Conservation (phyloP, 345 rosid genomes). For the Arabidopsis thaliana region DNA sequence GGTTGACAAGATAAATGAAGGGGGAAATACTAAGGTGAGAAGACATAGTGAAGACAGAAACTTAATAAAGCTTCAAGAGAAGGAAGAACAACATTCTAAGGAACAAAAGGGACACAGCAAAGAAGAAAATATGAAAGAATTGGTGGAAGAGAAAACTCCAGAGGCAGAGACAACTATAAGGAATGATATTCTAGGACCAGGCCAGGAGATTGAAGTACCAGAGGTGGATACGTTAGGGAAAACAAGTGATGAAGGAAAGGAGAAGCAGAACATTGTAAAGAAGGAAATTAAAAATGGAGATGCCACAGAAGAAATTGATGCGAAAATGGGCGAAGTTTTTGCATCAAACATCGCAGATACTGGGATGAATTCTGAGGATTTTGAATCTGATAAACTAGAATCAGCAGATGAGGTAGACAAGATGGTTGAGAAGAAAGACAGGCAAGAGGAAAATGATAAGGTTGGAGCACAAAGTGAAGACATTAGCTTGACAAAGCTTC, state of each 20-base stretch:
- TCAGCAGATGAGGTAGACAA: constrained; percentile 14
- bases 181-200: constrained; percentile 4
- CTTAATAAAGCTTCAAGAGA: constrained; percentile 19
- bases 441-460: constrained; percentile 5
- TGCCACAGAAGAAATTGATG: constrained; percentile 20
- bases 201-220: constrained; percentile 15
- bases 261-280: constrained; percentile 10
- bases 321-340: background rate
- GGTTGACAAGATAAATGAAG: constrained; percentile 9
- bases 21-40: background rate
- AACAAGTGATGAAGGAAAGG: background rate
- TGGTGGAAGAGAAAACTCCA: constrained; percentile 19
- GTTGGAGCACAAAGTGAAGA: constrained; percentile 10
- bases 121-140: constrained; percentile 5
- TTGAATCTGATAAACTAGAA: constrained; percentile 7
- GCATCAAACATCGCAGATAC: constrained; percentile 19
- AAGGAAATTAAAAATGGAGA: background rate
- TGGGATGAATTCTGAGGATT: constrained; percentile 4
- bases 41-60: constrained; percentile 11
- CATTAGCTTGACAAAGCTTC: constrained; percentile 18
- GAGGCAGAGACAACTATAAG: constrained; percentile 4
- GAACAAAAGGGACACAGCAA: background rate
- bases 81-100: background rate
- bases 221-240: background rate
- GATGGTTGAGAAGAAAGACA: constrained; percentile 1